Percentiles rank a stretch among this genome's conserved stretches.
Evolutionary conservation across 768 basidiomycete genomes (phyloP).

Genomic region (Tephrocybe sp.): DNA sequence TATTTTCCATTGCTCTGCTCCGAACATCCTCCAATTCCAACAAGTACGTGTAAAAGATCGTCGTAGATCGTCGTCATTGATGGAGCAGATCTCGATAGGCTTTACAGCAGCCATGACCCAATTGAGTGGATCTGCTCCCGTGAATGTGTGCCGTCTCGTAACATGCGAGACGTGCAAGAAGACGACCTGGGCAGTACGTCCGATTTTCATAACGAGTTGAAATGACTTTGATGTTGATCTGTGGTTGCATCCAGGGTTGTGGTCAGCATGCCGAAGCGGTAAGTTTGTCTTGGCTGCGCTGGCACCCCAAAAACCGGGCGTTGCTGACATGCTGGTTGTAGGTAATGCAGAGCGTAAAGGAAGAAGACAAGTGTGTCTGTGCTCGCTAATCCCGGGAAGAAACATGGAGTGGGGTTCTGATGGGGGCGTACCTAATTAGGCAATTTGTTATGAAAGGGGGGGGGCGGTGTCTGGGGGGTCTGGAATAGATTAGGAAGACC

Average conservation of each 20-base stretch:
- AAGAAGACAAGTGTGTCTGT: constrained; percentile 48
- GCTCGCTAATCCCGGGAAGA: constrained; percentile 18
- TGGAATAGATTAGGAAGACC: constrained; percentile 24
- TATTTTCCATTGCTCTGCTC: neutral
- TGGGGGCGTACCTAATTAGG: constrained; percentile 15
- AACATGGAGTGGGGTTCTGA: constrained; percentile 10
- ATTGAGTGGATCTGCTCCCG: constrained; percentile 28
- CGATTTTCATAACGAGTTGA: neutral
- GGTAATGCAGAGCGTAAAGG: constrained; percentile 48
- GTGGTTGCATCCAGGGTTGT: constrained; percentile 53
- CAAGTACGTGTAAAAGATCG: neutral
- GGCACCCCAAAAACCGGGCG: too few relatives aligned
- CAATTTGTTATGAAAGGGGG: constrained; percentile 10
- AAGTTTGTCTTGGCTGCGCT: too few relatives aligned
- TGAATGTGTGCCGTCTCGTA: constrained; percentile 55
- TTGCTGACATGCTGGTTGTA: constrained; percentile 20
- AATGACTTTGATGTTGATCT: constrained; percentile 6
- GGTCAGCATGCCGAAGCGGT: constrained; percentile 66
- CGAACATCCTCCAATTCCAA: neutral
- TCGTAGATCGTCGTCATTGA: neutral
- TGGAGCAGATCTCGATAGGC: neutral
- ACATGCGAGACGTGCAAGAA: constrained; percentile 65
- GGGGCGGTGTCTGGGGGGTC: constrained; percentile 30
- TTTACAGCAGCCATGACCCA: constrained; percentile 9
- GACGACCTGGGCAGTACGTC: constrained; percentile 67